A percentile compares a stretch with the other conserved stretches of the same genome.
Evolutionary conservation across 2,329 filamentous ascomycete species (phyloP).

Genomic region (Lecanicillium sp.): DNA sequence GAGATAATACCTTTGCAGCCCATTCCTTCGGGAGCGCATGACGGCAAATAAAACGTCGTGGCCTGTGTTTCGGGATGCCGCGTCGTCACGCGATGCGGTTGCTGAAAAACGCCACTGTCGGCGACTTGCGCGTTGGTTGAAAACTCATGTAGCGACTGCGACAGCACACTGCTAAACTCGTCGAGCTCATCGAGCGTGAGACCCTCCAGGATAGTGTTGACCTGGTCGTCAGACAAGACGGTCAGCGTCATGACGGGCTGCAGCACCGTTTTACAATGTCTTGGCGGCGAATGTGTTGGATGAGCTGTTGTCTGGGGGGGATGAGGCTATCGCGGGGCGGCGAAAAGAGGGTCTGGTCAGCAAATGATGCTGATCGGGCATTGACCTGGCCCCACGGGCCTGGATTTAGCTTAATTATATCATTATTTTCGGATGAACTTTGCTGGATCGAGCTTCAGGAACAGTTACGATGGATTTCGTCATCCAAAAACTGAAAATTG

Average conservation of each 20-base stretch:
- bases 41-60: slow-evolving; percentile 69
- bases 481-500: too few relatives aligned
- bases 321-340: slow-evolving; percentile 5
- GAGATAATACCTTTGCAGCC: slow-evolving; percentile 53
- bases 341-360: too few relatives aligned
- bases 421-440: too few relatives aligned
- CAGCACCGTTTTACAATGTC: slow-evolving; percentile 1
- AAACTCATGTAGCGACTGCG: slow-evolving; percentile 50
- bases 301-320: not conserved
- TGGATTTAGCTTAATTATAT: too few relatives aligned
- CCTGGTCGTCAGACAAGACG: slow-evolving; percentile 49
- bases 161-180: slow-evolving; percentile 39
- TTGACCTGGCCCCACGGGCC: too few relatives aligned
- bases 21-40: slow-evolving; percentile 52
- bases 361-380: too few relatives aligned
- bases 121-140: slow-evolving; percentile 44
- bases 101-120: slow-evolving; percentile 38
- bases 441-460: too few relatives aligned
- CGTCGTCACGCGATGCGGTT: slow-evolving; percentile 45
- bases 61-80: slow-evolving; percentile 38
- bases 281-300: not conserved
- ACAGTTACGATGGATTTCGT: too few relatives aligned
- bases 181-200: slow-evolving; percentile 45
- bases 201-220: slow-evolving; percentile 44
- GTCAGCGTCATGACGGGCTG: slow-evolving; percentile 41